Percentiles rank a stretch among this genome's conserved stretches.
These are phyloP conservation scores for Dillenia suffruticosa DNA, from an alignment of 164 flowering plant genomes.

Conservation along the genomic window DNA sequence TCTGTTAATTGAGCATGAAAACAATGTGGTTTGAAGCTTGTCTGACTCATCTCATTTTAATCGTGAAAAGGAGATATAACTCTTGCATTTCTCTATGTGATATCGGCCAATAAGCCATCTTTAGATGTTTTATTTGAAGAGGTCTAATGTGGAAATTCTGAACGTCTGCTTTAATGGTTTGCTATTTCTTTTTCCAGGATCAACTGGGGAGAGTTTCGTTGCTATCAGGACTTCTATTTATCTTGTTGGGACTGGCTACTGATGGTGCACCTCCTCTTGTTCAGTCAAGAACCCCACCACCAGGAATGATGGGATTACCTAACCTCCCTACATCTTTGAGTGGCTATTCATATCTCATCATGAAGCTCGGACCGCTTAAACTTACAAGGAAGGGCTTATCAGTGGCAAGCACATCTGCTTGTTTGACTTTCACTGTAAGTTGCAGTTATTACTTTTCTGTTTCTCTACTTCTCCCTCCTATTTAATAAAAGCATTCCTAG, in stretches of 20 bases:
- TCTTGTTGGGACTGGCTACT: constrained; percentile 75
- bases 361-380: constrained; percentile 83
- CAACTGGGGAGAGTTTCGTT: constrained; percentile 88
- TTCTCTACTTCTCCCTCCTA: background rate
- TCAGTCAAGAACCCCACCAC: constrained; percentile 76
- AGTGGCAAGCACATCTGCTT: constrained; percentile 84
- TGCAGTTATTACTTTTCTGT: background rate
- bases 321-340: constrained; percentile 53
- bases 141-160: no score
- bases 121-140: no score
- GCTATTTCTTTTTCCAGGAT: constrained; percentile 52
- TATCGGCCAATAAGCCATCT: no score
- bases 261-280: constrained; percentile 76
- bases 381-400: constrained; percentile 90
- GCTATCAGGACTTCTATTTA: constrained; percentile 72
- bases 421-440: constrained; percentile 83
- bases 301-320: constrained; percentile 62
- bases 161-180: background rate
- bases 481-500: background rate
- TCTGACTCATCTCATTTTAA: no score
- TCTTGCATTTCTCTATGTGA: no score
- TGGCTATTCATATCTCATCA: constrained; percentile 71
- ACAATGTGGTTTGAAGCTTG: no score
- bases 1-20: no score
- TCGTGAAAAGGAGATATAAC: no score